Evolutionary conservation across 2,329 filamentous ascomycete species (phyloP).

Genomic region (Nemania abortiva): DNA sequence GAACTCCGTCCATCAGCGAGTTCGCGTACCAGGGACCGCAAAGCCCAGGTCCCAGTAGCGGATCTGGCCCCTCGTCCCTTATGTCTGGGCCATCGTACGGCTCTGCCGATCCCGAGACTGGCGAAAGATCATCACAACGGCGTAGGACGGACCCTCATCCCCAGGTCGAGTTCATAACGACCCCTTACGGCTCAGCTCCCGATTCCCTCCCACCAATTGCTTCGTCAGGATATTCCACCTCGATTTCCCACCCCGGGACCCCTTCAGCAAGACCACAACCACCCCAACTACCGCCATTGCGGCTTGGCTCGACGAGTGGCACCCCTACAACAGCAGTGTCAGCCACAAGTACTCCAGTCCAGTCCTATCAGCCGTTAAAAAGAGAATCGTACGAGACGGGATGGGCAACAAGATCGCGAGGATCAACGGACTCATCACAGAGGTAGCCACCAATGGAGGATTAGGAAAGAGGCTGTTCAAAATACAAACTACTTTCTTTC

Average conservation of each 20-base stretch:
- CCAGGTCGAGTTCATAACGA: constrained; percentile 57
- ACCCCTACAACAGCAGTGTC: constrained; percentile 44
- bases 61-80: constrained; percentile 44
- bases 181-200: constrained; percentile 56
- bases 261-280: constrained; percentile 48
- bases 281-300: constrained; percentile 63
- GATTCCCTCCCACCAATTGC: constrained; percentile 59
- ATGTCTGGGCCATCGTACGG: constrained; percentile 50
- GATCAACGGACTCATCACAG: constrained; percentile 40
- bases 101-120: constrained; percentile 57
- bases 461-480: neutral
- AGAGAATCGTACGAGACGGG: constrained; percentile 55
- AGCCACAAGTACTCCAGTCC: constrained; percentile 43
- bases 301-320: constrained; percentile 57
- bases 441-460: constrained; percentile 34
- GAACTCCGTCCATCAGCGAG: constrained; percentile 68
- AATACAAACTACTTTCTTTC: constrained; percentile 20
- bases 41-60: constrained; percentile 60
- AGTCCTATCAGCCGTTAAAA: constrained; percentile 48
- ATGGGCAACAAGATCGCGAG: constrained; percentile 52
- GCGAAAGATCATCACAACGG: constrained; percentile 61
- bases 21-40: constrained; percentile 64
- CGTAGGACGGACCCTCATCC: constrained; percentile 64
- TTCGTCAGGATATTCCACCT: constrained; percentile 52
- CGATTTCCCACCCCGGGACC: constrained; percentile 51